Evolutionary conservation across 768 basidiomycete genomes (phyloP).

Genomic region (Pholiota molesta): DNA sequence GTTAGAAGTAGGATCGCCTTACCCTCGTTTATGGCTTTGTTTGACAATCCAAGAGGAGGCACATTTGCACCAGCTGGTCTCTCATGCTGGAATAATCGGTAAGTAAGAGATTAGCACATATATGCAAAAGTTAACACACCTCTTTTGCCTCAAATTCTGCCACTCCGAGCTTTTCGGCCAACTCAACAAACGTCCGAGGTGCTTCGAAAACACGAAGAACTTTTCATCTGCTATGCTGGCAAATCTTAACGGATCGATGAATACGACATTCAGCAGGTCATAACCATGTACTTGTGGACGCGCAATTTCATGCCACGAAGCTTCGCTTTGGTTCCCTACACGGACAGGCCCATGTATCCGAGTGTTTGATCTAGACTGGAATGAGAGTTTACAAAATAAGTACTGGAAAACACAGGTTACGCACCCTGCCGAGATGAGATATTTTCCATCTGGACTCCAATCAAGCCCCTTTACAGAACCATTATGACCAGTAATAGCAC

Average conservation of each 20-base stretch:
- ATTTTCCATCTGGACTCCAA: conserved; percentile 89
- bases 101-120: conserved; percentile 1
- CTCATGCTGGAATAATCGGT: conserved; percentile 40
- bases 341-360: conserved; percentile 74
- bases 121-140: conserved; percentile 36
- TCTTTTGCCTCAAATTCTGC: conserved; percentile 51
- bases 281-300: conserved; percentile 98
- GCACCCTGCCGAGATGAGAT: conserved; percentile 84
- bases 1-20: conserved; percentile 14
- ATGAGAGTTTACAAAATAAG: conserved; percentile 12
- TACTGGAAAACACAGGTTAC: conserved; percentile 19
- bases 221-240: conserved; percentile 94
- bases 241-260: conserved; percentile 77
- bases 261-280: conserved; percentile 80
- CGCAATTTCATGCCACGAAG: conserved; percentile 81
- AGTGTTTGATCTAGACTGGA: conserved; percentile 88
- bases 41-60: conserved; percentile 92
- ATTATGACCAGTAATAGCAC: conserved; percentile 86
- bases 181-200: conserved; percentile 75
- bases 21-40: conserved; percentile 86
- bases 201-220: conserved; percentile 94
- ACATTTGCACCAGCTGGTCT: conserved; percentile 85
- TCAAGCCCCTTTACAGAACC: conserved; percentile 77
- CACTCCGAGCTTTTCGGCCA: conserved; percentile 54
- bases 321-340: conserved; percentile 3